Base-by-base conservation (phyloP, 805 yeast species). In the Tetrapisispora phaffii region DNA sequence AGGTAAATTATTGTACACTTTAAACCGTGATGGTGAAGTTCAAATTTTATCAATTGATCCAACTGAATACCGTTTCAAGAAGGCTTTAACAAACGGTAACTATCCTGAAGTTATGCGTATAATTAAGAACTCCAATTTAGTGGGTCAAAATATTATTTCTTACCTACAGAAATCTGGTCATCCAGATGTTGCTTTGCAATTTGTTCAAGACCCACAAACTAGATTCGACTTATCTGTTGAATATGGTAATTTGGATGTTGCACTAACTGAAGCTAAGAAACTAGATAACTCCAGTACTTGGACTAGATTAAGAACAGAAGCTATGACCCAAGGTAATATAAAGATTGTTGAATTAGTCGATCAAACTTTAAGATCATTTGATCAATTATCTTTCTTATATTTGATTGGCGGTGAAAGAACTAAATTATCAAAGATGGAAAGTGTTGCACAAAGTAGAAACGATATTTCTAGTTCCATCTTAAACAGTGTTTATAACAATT, bases 151-250 rank as follows among this genome's bases (percentile, higher is more conserved):
- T 63, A 93, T 93, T 60, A 89, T 93, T 63, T 93, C 94, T 4
- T 93, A 90, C 64, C 74, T 93, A 58, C 95, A 93, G 65, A 83
- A 89, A 70, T 79, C 86, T 60, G 99, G 98, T 2, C 90, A 83
- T 63, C 97, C 98, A 23, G 99, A 93, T 67, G 81, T 93, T 65
- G 98, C 99, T 2, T 74, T 93, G 50, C 97, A 90, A 66, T 94
- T 93, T 60, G 98, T 93, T 44, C 84, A 88, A 67, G 98, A 93
- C 63, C 83, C 97, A 6, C 96, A 89, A 64, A 86, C 97, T 35
- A 79, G 96, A 66, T 90, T 93, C 58, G 98, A 93, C 56, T 74
- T 93, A 56, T 97, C 98, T 21, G 73, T 93, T 50, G 97, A 93
- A 69, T 85, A 95, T 61, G 90, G 95, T 54, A 85, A 90, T 63